Conservation (phyloP, 768 basidiomycete genomes). For the Macrolepiota fuliginosa region DNA sequence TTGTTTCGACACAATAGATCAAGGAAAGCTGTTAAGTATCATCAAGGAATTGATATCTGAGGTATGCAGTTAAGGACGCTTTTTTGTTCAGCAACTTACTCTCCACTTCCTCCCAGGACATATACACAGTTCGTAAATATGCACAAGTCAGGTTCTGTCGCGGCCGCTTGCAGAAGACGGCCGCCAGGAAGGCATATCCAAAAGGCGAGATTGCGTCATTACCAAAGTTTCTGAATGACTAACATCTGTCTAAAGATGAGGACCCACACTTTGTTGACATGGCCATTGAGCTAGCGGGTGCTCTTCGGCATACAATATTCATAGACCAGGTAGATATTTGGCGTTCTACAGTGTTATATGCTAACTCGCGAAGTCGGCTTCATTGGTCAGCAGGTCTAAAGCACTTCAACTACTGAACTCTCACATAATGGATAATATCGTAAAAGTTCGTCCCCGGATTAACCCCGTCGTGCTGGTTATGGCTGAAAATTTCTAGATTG, state of each 20-base stretch:
- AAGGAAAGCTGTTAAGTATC: constrained; percentile 78
- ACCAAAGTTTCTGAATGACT: not conserved
- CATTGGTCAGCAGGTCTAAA: constrained; percentile 49
- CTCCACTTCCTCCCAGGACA: constrained; percentile 46
- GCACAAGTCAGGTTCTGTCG: constrained; percentile 58
- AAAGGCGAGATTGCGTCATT: constrained; percentile 44
- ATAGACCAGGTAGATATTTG: constrained; percentile 68
- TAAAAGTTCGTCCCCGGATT: constrained; percentile 58
- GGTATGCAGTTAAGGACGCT: constrained; percentile 32
- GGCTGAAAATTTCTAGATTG: constrained; percentile 54
- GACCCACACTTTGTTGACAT: constrained; percentile 70
- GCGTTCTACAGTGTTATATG: not conserved
- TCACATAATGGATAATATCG: constrained; percentile 90
- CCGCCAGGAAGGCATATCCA: constrained; percentile 59
- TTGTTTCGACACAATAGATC: constrained; percentile 96
- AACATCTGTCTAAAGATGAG: constrained; percentile 53
- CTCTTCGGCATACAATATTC: constrained; percentile 75
- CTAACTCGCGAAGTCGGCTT: constrained; percentile 35
- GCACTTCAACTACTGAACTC: constrained; percentile 78
- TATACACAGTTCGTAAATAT: constrained; percentile 69
- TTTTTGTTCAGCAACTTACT: not conserved
- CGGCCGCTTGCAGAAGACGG: constrained; percentile 56
- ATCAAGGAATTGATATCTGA: constrained; percentile 71
- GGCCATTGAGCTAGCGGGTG: constrained; percentile 63
- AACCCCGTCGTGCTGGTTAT: not conserved